Evolutionary conservation across 306 rosid genomes (phyloP).

Genomic region (Pyrus bretschneideri): DNA sequence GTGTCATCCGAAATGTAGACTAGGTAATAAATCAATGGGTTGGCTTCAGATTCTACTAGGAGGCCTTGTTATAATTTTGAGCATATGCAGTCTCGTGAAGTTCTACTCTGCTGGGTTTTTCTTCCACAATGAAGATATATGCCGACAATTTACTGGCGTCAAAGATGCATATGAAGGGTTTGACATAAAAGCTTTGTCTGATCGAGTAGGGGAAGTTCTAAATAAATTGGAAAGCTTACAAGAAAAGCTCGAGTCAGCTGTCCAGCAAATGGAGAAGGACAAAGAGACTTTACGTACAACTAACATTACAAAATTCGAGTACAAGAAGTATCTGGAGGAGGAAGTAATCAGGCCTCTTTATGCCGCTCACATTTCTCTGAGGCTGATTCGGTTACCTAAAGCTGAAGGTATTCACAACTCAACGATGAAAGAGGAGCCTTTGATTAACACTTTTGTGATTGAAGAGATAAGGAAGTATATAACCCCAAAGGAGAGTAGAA

Average conservation of each 20-base stretch:
- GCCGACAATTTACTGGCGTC: constrained; percentile 38
- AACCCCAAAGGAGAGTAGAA: constrained; percentile 71
- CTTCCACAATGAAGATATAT: constrained; percentile 52
- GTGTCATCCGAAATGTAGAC: constrained; percentile 52
- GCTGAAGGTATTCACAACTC: constrained; percentile 41
- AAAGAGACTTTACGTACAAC: constrained; percentile 27
- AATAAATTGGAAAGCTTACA: constrained; percentile 54
- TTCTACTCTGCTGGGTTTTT: constrained; percentile 78
- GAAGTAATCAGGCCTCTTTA: constrained; percentile 78
- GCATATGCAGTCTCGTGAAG: constrained; percentile 50
- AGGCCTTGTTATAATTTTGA: constrained; percentile 57
- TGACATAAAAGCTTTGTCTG: constrained; percentile 51
- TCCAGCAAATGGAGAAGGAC: constrained; percentile 53
- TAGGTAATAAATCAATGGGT: constrained; percentile 43
- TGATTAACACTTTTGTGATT: constrained; percentile 58
- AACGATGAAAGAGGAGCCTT: constrained; percentile 57
- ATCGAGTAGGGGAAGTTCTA: constrained; percentile 59
- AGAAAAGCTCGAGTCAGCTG: constrained; percentile 53
- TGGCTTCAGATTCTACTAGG: constrained; percentile 65
- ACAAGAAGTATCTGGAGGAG: constrained; percentile 51
- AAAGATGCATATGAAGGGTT: constrained; percentile 42
- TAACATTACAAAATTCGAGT: constrained; percentile 32
- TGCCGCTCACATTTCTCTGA: constrained; percentile 56
- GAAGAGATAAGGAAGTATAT: constrained; percentile 90
- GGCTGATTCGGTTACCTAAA: constrained; percentile 59